Evolutionary conservation across 768 basidiomycete species (phyloP).

Genomic region (Scleroderma bovista): DNA sequence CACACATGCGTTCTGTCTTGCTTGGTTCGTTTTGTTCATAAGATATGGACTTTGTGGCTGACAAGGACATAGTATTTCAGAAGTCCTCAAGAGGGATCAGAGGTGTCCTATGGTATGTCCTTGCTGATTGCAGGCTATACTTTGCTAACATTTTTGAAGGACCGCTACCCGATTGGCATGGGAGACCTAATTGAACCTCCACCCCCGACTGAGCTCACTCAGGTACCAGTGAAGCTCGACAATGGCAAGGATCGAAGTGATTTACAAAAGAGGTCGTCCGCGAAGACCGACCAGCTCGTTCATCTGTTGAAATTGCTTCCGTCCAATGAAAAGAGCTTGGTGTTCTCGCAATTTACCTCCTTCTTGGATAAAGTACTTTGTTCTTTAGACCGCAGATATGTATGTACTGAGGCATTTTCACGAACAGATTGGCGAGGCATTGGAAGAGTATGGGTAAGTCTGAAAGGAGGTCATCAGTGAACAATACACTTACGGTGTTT

Average conservation of each 20-base stretch:
- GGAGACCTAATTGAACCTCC: conserved; percentile 57
- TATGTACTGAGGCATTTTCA: neutral
- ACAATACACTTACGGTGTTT: neutral
- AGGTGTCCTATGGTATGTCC: conserved; percentile 72
- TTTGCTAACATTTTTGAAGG: conserved; percentile 37
- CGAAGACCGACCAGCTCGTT: conserved; percentile 80
- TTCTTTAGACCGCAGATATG: neutral
- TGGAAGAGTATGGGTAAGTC: conserved; percentile 60
- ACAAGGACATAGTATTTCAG: conserved; percentile 47
- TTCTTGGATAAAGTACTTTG: conserved; percentile 71
- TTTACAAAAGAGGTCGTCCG: conserved; percentile 55
- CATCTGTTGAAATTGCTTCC: conserved; percentile 68
- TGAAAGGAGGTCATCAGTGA: neutral
- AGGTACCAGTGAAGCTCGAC: conserved; percentile 38
- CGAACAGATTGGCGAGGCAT: conserved; percentile 57
- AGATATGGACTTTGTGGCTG: neutral
- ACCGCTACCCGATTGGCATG: conserved; percentile 56
- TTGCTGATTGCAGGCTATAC: neutral
- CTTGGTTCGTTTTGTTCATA: conserved; percentile 44
- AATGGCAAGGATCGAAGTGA: conserved; percentile 37
- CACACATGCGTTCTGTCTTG: conserved; percentile 64
- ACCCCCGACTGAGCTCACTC: conserved; percentile 65
- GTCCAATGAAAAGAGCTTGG: conserved; percentile 68
- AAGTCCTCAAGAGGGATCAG: conserved; percentile 63
- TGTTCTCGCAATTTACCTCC: conserved; percentile 87